Conservation (phyloP, 2,329 filamentous ascomycete genomes). For the Nigrospora osmanthi region DNA sequence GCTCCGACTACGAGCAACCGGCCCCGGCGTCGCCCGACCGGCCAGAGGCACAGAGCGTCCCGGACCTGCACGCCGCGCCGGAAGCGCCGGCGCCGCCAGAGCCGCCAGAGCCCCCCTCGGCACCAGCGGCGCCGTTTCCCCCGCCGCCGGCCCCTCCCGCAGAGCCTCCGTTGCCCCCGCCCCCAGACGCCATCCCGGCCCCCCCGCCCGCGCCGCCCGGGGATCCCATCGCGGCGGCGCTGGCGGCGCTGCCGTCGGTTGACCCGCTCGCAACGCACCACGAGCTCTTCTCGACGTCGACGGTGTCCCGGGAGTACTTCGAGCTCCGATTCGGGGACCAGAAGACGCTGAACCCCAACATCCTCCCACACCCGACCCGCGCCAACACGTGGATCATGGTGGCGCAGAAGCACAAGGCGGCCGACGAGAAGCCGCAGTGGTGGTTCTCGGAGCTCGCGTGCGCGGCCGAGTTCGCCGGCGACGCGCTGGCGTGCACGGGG, state of each 20-base stretch:
- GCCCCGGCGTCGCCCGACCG: no score
- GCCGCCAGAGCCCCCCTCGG: no score
- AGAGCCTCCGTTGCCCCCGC: no score
- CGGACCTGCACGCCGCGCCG: no score
- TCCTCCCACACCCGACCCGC: conserved; percentile 44
- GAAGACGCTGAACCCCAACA: conserved; percentile 43
- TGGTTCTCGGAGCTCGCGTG: conserved; percentile 40
- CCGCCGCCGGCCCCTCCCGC: no score
- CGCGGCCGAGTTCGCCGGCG: conserved; percentile 34
- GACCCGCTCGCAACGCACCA: conserved; percentile 14
- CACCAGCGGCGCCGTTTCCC: no score
- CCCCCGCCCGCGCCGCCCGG: no score
- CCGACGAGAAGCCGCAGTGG: conserved; percentile 14
- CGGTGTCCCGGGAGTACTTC: conserved; percentile 38
- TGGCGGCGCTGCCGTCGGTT: not conserved
- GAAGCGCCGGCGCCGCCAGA: no score
- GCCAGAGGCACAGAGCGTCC: no score
- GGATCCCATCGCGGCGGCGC: no score
- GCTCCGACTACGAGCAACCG: no score
- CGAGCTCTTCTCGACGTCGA: conserved; percentile 38
- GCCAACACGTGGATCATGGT: conserved; percentile 42
- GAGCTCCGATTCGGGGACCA: conserved; percentile 35
- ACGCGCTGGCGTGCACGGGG: conserved; percentile 31
- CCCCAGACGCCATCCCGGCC: no score
- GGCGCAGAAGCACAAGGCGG: conserved; percentile 31